Percentiles rank a stretch among this genome's conserved stretches.
Evolutionary conservation across 768 basidiomycete genomes (phyloP).

Genomic region (Hebeloma cylindrosporum): DNA sequence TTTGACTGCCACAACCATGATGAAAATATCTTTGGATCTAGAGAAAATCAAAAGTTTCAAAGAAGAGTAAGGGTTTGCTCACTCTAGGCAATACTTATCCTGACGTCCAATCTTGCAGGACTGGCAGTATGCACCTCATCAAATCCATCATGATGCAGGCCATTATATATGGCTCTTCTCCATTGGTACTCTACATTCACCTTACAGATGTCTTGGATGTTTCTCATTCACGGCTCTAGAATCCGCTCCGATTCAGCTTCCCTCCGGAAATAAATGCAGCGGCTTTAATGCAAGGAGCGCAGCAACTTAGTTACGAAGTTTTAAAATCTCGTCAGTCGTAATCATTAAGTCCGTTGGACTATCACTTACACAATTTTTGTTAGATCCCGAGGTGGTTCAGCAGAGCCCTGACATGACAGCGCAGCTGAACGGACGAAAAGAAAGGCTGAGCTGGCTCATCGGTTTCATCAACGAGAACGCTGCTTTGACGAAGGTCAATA

Average conservation of each 20-base stretch:
- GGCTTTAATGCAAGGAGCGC: slow-evolving; percentile 76
- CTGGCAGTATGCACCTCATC: slow-evolving; percentile 64
- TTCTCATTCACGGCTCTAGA: slow-evolving; percentile 36
- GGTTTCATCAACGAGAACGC: slow-evolving; percentile 87
- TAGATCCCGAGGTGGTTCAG: slow-evolving; percentile 66
- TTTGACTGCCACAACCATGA: slow-evolving; percentile 67
- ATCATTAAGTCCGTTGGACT: slow-evolving; percentile 5
- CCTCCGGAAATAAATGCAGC: slow-evolving; percentile 79
- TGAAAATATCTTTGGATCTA: slow-evolving; percentile 61
- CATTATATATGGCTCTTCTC: slow-evolving; percentile 71
- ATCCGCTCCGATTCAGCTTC: slow-evolving; percentile 78
- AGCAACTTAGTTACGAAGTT: slow-evolving; percentile 69
- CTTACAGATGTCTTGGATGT: not conserved
- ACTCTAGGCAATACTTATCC: slow-evolving; percentile 1
- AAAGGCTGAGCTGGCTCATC: slow-evolving; percentile 81
- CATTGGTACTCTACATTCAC: slow-evolving; percentile 50
- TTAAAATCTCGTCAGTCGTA: slow-evolving; percentile 63
- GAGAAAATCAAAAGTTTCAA: slow-evolving; percentile 63
- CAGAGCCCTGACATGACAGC: slow-evolving; percentile 78
- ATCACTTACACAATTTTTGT: not conserved
- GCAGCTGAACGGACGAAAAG: slow-evolving; percentile 73
- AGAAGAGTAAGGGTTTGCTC: slow-evolving; percentile 51
- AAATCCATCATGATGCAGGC: slow-evolving; percentile 83
- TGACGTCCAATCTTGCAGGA: slow-evolving; percentile 34
- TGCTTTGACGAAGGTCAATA: slow-evolving; percentile 66